phyloP scores from a whole-genome alignment of 306 rosid genomes.

The Prunus mongolica region DNA sequence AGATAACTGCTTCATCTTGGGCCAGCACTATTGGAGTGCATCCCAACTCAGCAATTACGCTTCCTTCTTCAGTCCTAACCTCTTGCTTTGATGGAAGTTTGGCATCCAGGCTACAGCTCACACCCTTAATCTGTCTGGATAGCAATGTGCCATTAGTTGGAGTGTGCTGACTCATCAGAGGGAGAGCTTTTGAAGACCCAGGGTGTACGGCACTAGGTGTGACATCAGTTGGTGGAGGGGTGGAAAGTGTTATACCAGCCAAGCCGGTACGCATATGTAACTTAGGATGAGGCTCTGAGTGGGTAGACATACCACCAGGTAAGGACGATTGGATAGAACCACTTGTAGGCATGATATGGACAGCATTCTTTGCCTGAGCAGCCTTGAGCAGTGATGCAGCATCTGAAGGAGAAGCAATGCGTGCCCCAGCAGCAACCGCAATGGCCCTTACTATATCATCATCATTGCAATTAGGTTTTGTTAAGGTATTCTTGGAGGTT shows the following conservation, averaged over 20 bases:
- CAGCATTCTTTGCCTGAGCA: constrained; percentile 45
- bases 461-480: constrained; percentile 31
- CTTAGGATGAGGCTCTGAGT: constrained; percentile 36
- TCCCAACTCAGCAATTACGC: constrained; percentile 9
- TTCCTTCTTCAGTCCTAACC: constrained; percentile 33
- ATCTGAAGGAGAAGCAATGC: constrained; percentile 52
- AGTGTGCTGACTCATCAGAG: constrained; percentile 21
- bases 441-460: constrained; percentile 48
- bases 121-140: constrained; percentile 30
- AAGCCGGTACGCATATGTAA: constrained; percentile 19
- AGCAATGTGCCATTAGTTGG: constrained; percentile 7
- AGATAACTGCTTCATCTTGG: constrained; percentile 7
- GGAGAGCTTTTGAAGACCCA: constrained; percentile 17
- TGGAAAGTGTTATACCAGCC: constrained; percentile 19
- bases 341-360: constrained; percentile 37
- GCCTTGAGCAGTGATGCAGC: constrained; percentile 47
- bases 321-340: constrained; percentile 31
- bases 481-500: constrained; percentile 33
- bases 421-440: constrained; percentile 64
- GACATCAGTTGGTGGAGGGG: constrained; percentile 14
- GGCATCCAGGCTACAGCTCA: constrained; percentile 18
- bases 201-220: constrained; percentile 12
- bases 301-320: constrained; percentile 26
- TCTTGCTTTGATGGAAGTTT: constrained; percentile 33
- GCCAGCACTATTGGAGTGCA: constrained; percentile 18